Evolutionary conservation across 306 rosid species (phyloP).

Genomic region (Cicer cuneatum): DNA sequence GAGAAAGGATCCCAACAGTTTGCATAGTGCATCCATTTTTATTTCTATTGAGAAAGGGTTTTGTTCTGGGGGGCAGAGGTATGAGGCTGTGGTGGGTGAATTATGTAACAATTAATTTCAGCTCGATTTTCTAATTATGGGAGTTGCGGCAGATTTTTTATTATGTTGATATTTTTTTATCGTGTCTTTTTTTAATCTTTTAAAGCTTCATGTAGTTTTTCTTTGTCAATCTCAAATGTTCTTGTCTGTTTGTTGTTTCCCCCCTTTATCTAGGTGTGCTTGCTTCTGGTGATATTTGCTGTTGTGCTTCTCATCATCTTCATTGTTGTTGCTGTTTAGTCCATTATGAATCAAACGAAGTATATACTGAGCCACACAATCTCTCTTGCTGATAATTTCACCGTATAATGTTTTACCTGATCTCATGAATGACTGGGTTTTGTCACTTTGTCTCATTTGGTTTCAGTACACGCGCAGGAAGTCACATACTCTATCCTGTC

Average conservation of each 20-base stretch:
- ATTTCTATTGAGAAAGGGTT: background rate
- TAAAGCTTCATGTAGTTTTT: constrained; percentile 15
- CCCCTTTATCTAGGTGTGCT: constrained; percentile 63
- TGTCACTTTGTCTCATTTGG: constrained; percentile 33
- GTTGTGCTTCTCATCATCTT: constrained; percentile 87
- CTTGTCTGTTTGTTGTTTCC: background rate
- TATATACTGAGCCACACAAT: constrained; percentile 41
- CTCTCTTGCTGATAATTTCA: constrained; percentile 43
- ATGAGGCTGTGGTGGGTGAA: background rate
- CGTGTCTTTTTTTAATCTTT: background rate
- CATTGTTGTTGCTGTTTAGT: constrained; percentile 81
- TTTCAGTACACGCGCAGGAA: constrained; percentile 42
- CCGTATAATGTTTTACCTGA: constrained; percentile 34
- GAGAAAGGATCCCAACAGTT: background rate
- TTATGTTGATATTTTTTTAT: constrained; percentile 26
- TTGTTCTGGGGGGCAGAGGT: constrained; percentile 3
- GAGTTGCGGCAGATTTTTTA: constrained; percentile 14
- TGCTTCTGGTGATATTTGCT: constrained; percentile 95
- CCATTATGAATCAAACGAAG: constrained; percentile 39
- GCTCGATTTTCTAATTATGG: constrained; percentile 18
- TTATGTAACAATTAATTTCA: constrained; percentile 9
- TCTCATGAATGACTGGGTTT: constrained; percentile 47
- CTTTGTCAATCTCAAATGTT: constrained; percentile 16
- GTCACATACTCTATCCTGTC: constrained; percentile 44
- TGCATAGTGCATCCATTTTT: constrained; percentile 17